Percentiles rank a stretch among this genome's conserved stretches.
Conservation (phyloP, 371 early-diverging fungal genomes). For the Rhizomucor miehei region DNA sequence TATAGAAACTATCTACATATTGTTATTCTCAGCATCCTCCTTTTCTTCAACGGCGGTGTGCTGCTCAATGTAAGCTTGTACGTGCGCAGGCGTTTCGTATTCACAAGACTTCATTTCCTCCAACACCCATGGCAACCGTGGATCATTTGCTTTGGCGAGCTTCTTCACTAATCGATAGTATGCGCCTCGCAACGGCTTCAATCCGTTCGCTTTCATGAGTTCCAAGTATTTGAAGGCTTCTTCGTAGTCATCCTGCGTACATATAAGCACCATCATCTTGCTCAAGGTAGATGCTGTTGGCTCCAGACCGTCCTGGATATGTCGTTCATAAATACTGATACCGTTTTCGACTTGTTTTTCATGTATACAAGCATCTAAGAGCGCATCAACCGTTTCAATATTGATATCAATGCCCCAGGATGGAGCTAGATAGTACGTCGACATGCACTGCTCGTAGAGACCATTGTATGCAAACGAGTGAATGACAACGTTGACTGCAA, state of each 20-base stretch:
- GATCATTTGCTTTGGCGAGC: conserved; percentile 60
- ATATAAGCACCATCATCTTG: conserved; percentile 54
- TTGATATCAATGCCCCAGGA: conserved; percentile 40
- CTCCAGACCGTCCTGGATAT: conserved; percentile 14
- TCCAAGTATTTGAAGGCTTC: conserved; percentile 75
- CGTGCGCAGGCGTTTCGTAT: conserved; percentile 26
- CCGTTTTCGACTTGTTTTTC: conserved; percentile 47
- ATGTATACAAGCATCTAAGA: conserved; percentile 58
- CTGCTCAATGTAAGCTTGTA: conserved; percentile 9
- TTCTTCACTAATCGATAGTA: conserved; percentile 61
- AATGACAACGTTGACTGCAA: conserved; percentile 58
- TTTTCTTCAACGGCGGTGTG: background rate
- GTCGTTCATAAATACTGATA: conserved; percentile 31
- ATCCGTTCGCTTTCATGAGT: conserved; percentile 61
- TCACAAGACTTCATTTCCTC: conserved; percentile 71
- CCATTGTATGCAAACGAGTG: conserved; percentile 29
- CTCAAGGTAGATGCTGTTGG: conserved; percentile 50
- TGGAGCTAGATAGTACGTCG: no score
- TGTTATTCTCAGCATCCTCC: conserved; percentile 27
- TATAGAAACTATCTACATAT: conserved; percentile 56
- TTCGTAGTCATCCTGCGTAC: conserved; percentile 67
- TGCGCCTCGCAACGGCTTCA: conserved; percentile 55
- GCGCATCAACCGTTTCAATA: conserved; percentile 54
- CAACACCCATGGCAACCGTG: conserved; percentile 58
- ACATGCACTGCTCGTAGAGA: no score